Conservation (phyloP, 805 yeast genomes). For the Yamadazyma philogaea region DNA sequence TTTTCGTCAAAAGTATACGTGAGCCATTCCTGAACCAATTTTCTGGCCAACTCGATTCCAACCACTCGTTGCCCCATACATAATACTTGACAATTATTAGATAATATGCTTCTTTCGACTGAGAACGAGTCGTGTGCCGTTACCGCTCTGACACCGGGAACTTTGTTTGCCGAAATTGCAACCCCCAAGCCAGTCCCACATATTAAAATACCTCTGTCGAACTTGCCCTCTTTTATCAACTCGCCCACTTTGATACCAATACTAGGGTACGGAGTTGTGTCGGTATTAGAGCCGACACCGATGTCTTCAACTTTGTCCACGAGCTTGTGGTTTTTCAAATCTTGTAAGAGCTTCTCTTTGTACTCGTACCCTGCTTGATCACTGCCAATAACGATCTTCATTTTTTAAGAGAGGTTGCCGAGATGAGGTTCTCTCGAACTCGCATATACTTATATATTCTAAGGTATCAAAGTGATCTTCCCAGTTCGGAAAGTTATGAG, state of each 20-base stretch:
- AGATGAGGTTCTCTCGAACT: no score
- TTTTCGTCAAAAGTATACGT: constrained; percentile 38
- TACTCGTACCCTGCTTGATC: constrained; percentile 47
- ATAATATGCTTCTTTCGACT: constrained; percentile 43
- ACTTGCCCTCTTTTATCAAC: constrained; percentile 35
- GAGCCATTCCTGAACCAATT: constrained; percentile 45
- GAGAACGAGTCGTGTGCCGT: constrained; percentile 48
- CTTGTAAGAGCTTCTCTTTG: constrained; percentile 36
- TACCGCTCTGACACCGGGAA: constrained; percentile 45
- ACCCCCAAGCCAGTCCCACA: constrained; percentile 52
- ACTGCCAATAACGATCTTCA: constrained; percentile 37
- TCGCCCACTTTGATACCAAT: constrained; percentile 46
- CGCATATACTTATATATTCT: background rate
- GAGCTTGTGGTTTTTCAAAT: constrained; percentile 25
- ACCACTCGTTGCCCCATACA: constrained; percentile 50
- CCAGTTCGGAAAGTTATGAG: constrained; percentile 9
- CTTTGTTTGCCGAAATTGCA: constrained; percentile 48
- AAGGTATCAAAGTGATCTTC: background rate
- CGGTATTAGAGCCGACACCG: constrained; percentile 34
- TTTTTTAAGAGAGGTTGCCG: constrained; percentile 1
- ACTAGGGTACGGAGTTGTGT: constrained; percentile 39
- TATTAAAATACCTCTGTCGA: constrained; percentile 44
- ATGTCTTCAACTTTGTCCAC: constrained; percentile 36
- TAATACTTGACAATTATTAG: constrained; percentile 43
- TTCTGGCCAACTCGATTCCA: constrained; percentile 41